These are phyloP conservation scores for Saturnispora silvae DNA, from an alignment of 805 yeast species.

Conservation along the genomic window DNA sequence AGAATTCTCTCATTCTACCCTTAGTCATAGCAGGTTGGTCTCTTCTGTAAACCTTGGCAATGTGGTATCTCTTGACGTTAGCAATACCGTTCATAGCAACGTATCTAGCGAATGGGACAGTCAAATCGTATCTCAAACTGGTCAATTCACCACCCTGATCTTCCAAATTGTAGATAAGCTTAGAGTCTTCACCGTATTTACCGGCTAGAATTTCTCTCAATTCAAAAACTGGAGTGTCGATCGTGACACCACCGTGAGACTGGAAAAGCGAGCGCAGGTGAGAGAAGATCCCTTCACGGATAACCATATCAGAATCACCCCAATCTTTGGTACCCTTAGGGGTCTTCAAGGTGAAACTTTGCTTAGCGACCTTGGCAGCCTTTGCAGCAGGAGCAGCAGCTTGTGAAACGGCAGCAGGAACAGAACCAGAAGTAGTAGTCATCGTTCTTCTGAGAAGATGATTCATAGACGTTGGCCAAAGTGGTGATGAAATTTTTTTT, in stretches of 20 bases:
- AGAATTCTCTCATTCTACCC: constrained; percentile 99
- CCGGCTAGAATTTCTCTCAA: constrained; percentile 91
- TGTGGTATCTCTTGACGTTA: constrained; percentile 86
- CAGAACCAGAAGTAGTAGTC: constrained; percentile 1
- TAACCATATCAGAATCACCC: constrained; percentile 96
- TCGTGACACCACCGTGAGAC: constrained; percentile 96
- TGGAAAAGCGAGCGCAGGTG: constrained; percentile 68
- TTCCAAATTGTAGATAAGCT: constrained; percentile 87
- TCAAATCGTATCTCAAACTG: constrained; percentile 88
- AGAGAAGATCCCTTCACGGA: constrained; percentile 77
- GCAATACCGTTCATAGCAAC: constrained; percentile 93
- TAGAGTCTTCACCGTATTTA: constrained; percentile 97
- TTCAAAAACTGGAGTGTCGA: constrained; percentile 97
- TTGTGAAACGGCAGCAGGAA: background rate
- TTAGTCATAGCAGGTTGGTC: constrained; percentile 99
- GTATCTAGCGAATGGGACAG: constrained; percentile 96
- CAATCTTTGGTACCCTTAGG: constrained; percentile 98
- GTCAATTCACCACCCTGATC: constrained; percentile 99
- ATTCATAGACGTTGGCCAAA: constrained; percentile 1
- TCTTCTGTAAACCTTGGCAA: constrained; percentile 97
- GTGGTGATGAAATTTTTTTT: background rate
- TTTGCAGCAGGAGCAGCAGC: background rate
- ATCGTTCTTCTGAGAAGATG: background rate
- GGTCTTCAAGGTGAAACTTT: constrained; percentile 64
- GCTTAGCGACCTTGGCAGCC: constrained; percentile 2